Conservation (phyloP, 208 protist species). For the Leishmania martiniquensis region DNA sequence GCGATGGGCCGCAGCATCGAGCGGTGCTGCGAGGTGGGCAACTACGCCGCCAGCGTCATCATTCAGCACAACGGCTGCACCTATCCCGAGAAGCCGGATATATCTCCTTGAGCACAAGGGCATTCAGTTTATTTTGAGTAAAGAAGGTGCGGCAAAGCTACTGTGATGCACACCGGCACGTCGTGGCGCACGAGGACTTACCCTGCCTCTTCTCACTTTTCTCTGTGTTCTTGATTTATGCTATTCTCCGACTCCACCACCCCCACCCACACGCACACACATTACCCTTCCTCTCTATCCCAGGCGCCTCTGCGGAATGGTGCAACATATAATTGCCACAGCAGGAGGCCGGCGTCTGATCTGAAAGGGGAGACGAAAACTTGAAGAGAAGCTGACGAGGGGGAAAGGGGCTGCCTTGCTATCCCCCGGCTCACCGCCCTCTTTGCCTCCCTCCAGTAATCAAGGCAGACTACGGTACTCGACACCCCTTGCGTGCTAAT, state of each 20-base stretch:
- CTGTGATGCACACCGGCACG: neutral
- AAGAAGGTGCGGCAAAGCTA: neutral
- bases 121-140: neutral
- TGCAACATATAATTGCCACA: neutral
- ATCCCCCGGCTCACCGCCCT: neutral
- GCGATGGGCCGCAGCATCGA: conserved; percentile 57
- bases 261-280: too few relatives aligned
- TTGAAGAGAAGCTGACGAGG: neutral
- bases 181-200: neutral
- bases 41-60: conserved; percentile 90
- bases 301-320: neutral
- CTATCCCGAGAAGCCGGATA: conserved; percentile 82
- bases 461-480: neutral
- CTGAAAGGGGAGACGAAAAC: neutral
- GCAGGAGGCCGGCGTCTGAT: neutral
- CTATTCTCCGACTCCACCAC: neutral
- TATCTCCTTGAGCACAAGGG: conserved; percentile 32
- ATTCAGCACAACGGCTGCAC: conserved; percentile 95
- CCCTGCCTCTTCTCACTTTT: neutral
- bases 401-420: neutral
- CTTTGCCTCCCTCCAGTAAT: neutral
- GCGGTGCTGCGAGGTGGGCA: conserved; percentile 89
- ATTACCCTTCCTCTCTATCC: neutral
- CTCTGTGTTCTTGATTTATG: neutral
- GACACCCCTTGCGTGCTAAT: neutral